Evolutionary conservation across 2,329 filamentous ascomycete genomes (phyloP).

Genomic region (Leptographium galeiforme): DNA sequence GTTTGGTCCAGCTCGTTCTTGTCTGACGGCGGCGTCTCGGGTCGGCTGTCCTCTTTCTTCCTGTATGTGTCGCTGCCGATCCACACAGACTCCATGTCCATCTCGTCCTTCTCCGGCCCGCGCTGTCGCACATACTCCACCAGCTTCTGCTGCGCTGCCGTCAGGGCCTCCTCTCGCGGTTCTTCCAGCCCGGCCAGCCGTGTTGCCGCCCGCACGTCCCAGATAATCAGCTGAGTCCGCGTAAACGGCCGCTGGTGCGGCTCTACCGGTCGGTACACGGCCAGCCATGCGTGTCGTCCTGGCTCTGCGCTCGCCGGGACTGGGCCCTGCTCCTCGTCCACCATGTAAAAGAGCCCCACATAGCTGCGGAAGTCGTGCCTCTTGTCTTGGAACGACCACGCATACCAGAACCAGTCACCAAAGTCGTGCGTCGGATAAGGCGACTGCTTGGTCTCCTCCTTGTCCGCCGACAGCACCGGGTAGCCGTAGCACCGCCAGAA

Average conservation of each 20-base stretch:
- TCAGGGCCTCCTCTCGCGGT: constrained; percentile 23
- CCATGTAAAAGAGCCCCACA: constrained; percentile 37
- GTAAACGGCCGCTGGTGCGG: constrained; percentile 19
- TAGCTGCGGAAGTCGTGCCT: constrained; percentile 21
- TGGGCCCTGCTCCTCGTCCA: constrained; percentile 15
- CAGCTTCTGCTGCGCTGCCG: constrained; percentile 30
- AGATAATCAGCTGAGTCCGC: constrained; percentile 37
- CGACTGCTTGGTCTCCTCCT: constrained; percentile 23
- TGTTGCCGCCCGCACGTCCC: constrained; percentile 26
- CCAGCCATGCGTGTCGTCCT: constrained; percentile 36
- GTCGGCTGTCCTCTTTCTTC: too few species aligned
- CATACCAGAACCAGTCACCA: constrained; percentile 21
- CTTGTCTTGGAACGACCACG: constrained; percentile 12
- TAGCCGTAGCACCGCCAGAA: constrained; percentile 16
- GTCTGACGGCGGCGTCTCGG: neutral
- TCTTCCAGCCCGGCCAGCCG: neutral
- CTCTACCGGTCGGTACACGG: constrained; percentile 30
- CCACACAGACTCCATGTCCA: constrained; percentile 30
- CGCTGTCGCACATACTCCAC: constrained; percentile 23
- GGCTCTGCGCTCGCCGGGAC: constrained; percentile 14
- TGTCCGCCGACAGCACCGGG: constrained; percentile 25
- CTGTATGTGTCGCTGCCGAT: constrained; percentile 22
- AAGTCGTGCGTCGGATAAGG: constrained; percentile 18
- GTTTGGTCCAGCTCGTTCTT: constrained; percentile 28
- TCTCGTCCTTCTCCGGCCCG: constrained; percentile 17